These are phyloP conservation scores for Dalbergia cultrata DNA, from an alignment of 306 rosid species.

Conservation along the genomic window DNA sequence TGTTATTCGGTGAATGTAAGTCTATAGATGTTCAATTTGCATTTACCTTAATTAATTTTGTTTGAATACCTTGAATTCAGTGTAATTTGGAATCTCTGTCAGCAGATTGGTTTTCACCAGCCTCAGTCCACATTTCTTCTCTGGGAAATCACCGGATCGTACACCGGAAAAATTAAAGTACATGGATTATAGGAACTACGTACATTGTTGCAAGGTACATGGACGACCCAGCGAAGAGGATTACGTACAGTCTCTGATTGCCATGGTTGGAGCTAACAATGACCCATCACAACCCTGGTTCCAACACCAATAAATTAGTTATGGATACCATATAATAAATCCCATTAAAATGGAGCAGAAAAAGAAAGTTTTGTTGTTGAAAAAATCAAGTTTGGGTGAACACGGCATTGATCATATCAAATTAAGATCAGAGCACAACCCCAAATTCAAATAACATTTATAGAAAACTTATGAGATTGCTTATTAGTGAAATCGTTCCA, in stretches of 20 bases:
- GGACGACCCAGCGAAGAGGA: conserved; percentile 81
- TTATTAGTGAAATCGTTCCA: too few relatives aligned
- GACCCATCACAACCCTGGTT: conserved; percentile 91
- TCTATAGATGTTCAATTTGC: too few relatives aligned
- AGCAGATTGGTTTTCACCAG: conserved; percentile 98
- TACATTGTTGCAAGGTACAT: conserved; percentile 85
- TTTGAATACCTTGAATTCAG: neutral
- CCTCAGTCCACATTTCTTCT: conserved; percentile 87
- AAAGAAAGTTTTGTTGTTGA: neutral
- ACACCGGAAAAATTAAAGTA: conserved; percentile 93
- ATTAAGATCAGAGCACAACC: too few relatives aligned
- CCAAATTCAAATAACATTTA: too few relatives aligned
- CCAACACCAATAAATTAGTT: neutral
- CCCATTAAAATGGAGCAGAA: too few relatives aligned
- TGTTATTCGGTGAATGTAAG: too few relatives aligned
- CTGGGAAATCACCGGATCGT: conserved; percentile 72
- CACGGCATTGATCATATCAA: too few relatives aligned
- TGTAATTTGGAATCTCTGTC: conserved; percentile 40
- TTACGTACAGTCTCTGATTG: conserved; percentile 76
- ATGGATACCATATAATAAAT: too few relatives aligned
- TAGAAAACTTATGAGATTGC: too few relatives aligned
- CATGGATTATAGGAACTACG: conserved; percentile 92
- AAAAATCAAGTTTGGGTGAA: too few relatives aligned
- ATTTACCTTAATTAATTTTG: neutral
- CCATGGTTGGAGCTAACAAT: conserved; percentile 61